These are phyloP conservation scores for Physcomitrellopsis africana DNA, from an alignment of 225 moss, liverwort and hornwort genomes.

Conservation along the genomic window DNA sequence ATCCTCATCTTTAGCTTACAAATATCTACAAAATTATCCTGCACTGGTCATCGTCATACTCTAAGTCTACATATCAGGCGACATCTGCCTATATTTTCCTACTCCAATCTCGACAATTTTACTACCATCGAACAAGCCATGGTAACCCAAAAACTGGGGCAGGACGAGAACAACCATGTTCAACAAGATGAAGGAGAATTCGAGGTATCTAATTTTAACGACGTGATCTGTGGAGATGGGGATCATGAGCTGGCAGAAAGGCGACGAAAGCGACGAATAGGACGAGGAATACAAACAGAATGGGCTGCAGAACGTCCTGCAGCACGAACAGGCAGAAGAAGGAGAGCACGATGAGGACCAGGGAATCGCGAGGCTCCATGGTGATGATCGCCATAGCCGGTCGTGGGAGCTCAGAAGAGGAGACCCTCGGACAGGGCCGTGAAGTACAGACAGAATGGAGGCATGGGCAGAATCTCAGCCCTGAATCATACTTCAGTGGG, in stretches of 20 bases:
- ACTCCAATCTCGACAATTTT: too few relatives aligned
- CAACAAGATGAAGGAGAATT: too few relatives aligned
- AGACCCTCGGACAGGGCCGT: neutral
- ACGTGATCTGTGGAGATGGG: conserved; percentile 29
- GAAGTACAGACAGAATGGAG: neutral
- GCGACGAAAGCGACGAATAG: conserved; percentile 47
- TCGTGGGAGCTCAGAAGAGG: neutral
- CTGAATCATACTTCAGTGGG: conserved; percentile 22
- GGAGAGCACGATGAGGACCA: conserved; percentile 21
- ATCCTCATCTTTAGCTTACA: too few relatives aligned
- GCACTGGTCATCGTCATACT: too few relatives aligned
- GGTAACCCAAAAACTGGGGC: too few relatives aligned
- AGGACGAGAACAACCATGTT: too few relatives aligned
- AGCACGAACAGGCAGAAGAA: conserved; percentile 34
- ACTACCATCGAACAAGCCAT: too few relatives aligned
- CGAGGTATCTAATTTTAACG: conserved; percentile 16
- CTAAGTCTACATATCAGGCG: too few relatives aligned
- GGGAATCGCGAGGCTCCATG: conserved; percentile 29
- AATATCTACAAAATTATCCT: too few relatives aligned
- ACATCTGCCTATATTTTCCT: too few relatives aligned
- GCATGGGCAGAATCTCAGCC: conserved; percentile 14
- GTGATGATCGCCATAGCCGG: conserved; percentile 24
- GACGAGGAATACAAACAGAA: conserved; percentile 37
- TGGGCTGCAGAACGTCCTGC: conserved; percentile 47
- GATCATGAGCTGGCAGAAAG: conserved; percentile 28